Evolutionary conservation across 768 basidiomycete genomes (phyloP).

Genomic region (Fistulinella prunicolor): DNA sequence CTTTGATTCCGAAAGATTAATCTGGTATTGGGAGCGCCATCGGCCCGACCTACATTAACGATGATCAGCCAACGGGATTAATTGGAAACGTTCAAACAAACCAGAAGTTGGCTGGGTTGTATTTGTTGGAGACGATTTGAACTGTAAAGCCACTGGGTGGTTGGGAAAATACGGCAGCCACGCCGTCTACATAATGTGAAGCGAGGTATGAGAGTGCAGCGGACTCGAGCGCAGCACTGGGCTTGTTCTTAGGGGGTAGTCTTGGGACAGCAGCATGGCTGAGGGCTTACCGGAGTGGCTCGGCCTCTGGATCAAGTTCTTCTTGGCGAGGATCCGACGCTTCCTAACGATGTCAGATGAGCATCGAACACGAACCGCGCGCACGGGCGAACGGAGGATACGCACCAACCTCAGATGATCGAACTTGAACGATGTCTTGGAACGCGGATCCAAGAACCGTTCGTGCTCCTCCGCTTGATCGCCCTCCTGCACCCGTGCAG

Average conservation of each 20-base stretch:
- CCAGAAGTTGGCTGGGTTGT: constrained; percentile 94
- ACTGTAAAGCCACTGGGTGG: constrained; percentile 54
- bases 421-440: constrained; percentile 74
- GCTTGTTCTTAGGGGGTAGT: background rate
- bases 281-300: constrained; percentile 67
- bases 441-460: constrained; percentile 82
- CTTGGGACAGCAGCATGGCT: background rate
- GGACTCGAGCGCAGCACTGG: constrained; percentile 68
- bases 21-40: constrained; percentile 85
- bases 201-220: constrained; percentile 64
- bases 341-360: constrained; percentile 47
- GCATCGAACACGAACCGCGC: constrained; percentile 1
- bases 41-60: constrained; percentile 72
- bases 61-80: no score
- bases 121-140: constrained; percentile 93
- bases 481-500: constrained; percentile 47
- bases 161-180: constrained; percentile 65
- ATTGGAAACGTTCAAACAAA: constrained; percentile 27
- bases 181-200: constrained; percentile 83
- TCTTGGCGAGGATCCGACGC: constrained; percentile 67
- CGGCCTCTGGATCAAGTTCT: constrained; percentile 60
- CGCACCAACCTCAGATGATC: constrained; percentile 83
- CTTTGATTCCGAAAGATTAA: constrained; percentile 59
- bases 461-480: no score
- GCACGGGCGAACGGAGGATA: constrained; percentile 15